phyloP scores from a whole-genome alignment of 1,139 yeast genomes.

The Arxiozyma bovina region DNA sequence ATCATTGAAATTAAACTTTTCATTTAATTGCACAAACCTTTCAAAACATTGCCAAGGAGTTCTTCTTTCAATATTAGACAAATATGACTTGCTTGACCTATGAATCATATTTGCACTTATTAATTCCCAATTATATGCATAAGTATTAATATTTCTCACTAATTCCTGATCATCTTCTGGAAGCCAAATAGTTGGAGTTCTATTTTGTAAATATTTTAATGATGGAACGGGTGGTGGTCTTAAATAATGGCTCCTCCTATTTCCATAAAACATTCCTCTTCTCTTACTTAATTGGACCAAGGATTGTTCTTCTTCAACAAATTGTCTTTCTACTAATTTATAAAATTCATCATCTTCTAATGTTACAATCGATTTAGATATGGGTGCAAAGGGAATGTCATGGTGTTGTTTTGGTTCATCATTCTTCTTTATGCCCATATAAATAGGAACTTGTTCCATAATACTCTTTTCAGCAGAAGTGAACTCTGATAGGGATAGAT shows the following conservation, averaged over 20 bases:
- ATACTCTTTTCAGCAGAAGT: constrained; percentile 48
- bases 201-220: constrained; percentile 61
- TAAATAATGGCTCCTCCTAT: constrained; percentile 49
- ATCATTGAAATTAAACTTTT: constrained; percentile 74
- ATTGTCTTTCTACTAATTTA: constrained; percentile 49
- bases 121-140: constrained; percentile 86
- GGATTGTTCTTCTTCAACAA: constrained; percentile 34
- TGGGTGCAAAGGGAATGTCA: constrained; percentile 36
- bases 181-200: constrained; percentile 92
- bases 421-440: constrained; percentile 35
- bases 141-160: constrained; percentile 75
- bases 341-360: constrained; percentile 56
- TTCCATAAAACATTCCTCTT: constrained; percentile 34
- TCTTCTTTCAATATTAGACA: constrained; percentile 83
- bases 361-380: constrained; percentile 56
- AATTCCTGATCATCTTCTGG: constrained; percentile 85
- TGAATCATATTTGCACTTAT: constrained; percentile 73
- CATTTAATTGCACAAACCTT: constrained; percentile 86
- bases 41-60: constrained; percentile 99
- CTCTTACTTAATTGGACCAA: constrained; percentile 29
- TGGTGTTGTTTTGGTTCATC: constrained; percentile 28
- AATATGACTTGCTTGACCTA: constrained; percentile 56
- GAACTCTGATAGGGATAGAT: constrained; percentile 44
- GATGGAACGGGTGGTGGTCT: constrained; percentile 89
- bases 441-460: constrained; percentile 46